A percentile compares a stretch with the other conserved stretches of the same genome.
These are phyloP conservation scores for Nicotiana benthamiana DNA, from an alignment of 257 asterid species.

Conservation along the genomic window DNA sequence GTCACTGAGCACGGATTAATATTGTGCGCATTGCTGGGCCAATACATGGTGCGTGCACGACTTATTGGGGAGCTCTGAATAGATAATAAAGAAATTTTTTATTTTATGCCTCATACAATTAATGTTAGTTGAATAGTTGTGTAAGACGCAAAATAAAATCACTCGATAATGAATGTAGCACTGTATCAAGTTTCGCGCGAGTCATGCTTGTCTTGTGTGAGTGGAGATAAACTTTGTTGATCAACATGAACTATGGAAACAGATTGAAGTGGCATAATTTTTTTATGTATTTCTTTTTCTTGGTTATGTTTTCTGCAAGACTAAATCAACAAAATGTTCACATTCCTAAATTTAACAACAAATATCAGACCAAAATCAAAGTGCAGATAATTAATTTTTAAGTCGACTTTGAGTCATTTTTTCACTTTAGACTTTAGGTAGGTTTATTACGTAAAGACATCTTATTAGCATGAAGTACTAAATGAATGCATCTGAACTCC, in stretches of 20 bases:
- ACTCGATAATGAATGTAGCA: too few relatives aligned
- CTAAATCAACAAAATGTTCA: neutral
- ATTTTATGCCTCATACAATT: too few relatives aligned
- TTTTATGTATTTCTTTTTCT: neutral
- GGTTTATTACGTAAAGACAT: neutral
- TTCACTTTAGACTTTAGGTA: neutral
- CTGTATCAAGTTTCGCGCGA: too few relatives aligned
- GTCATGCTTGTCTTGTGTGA: too few relatives aligned
- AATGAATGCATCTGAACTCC: neutral
- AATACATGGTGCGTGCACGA: too few relatives aligned
- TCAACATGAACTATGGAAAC: neutral
- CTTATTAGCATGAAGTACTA: neutral
- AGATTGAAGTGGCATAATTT: neutral
- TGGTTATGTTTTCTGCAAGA: neutral
- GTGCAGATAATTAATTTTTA: neutral
- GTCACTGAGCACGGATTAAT: too few relatives aligned
- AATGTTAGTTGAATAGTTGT: too few relatives aligned
- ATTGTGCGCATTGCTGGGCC: too few relatives aligned
- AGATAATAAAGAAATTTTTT: too few relatives aligned
- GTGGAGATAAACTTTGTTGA: too few relatives aligned
- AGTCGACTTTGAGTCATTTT: neutral
- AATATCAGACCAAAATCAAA: neutral
- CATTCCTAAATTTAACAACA: neutral
- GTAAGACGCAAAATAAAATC: too few relatives aligned
- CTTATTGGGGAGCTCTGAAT: too few relatives aligned